phyloP scores from a whole-genome alignment of 2,329 filamentous ascomycete genomes.

The Aspergillus pseudonomiae region DNA sequence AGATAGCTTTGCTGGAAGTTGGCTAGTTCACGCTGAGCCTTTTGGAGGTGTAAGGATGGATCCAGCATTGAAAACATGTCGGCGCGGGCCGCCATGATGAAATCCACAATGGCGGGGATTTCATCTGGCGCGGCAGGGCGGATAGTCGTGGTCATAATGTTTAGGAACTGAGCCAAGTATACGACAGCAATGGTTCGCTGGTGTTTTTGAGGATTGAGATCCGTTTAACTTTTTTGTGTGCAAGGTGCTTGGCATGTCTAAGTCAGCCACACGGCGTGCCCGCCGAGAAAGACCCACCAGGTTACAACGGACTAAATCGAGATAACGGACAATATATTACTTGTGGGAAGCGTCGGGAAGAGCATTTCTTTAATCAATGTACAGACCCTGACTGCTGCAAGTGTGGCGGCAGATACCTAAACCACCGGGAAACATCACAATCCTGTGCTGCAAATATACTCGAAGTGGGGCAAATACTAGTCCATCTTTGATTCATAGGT shows the following conservation, averaged over 20 bases:
- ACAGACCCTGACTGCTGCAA: no score
- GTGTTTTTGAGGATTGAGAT: neutral
- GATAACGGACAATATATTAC: no score
- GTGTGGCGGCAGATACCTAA: no score
- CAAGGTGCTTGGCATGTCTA: neutral
- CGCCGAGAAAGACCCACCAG: neutral
- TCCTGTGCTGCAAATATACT: no score
- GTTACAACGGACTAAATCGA: no score
- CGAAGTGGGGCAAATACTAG: no score
- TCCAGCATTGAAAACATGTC: neutral
- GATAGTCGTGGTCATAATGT: neutral
- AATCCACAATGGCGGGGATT: neutral
- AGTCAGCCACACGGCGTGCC: neutral
- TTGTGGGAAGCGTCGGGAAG: no score
- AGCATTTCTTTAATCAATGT: no score
- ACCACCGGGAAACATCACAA: no score
- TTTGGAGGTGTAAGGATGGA: neutral
- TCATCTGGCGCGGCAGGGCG: neutral
- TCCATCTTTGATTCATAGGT: no score
- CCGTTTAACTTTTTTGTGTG: neutral
- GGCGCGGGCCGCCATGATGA: neutral
- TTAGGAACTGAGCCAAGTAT: neutral
- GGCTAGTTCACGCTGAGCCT: neutral
- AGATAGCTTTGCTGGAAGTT: neutral
- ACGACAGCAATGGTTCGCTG: no score